A percentile compares a stretch with the other conserved stretches of the same genome.
Evolutionary conservation across 495 filamentous ascomycete genomes (phyloP).

Genomic region (Neurospora sp.): DNA sequence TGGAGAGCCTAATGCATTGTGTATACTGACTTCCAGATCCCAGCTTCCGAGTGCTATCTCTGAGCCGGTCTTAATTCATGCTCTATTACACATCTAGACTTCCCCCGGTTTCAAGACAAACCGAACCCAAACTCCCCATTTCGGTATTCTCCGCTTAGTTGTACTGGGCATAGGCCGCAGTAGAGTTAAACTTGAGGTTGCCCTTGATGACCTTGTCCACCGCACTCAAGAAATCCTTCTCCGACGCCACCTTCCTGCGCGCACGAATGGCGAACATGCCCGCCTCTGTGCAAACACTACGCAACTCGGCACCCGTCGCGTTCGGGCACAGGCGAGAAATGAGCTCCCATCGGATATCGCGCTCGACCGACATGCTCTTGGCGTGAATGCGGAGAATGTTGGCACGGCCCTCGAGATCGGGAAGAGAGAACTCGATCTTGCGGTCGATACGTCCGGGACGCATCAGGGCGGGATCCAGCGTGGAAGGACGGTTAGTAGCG

Average conservation of each 20-base stretch:
- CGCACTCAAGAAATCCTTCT: slow-evolving; percentile 97
- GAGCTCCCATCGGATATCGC: slow-evolving; percentile 97
- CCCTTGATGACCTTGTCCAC: slow-evolving; percentile 99
- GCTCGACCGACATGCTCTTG: slow-evolving; percentile 98
- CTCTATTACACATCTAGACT: slow-evolving; percentile 16
- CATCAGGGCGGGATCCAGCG: slow-evolving; percentile 92
- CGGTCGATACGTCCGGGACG: slow-evolving; percentile 94
- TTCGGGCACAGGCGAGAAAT: slow-evolving; percentile 96
- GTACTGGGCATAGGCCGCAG: slow-evolving; percentile 98
- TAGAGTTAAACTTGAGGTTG: slow-evolving; percentile 98
- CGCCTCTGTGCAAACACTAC: slow-evolving; percentile 96
- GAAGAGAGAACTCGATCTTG: slow-evolving; percentile 97
- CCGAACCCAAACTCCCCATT: background rate
- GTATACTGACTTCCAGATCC: background rate
- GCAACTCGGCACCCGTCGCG: slow-evolving; percentile 87
- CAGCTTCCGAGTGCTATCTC: background rate
- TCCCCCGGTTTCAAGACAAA: background rate
- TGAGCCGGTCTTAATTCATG: background rate
- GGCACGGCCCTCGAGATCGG: slow-evolving; percentile 90
- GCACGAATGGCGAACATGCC: slow-evolving; percentile 99
- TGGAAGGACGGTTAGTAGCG: slow-evolving; percentile 93
- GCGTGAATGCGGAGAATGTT: slow-evolving; percentile 98
- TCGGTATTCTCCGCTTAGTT: slow-evolving; percentile 49
- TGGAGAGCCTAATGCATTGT: background rate
- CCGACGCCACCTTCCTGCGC: slow-evolving; percentile 91